Evolutionary conservation across 202 grass and related monocot genomes (phyloP).

Genomic region (Schoenoplectus tabernaemontani): DNA sequence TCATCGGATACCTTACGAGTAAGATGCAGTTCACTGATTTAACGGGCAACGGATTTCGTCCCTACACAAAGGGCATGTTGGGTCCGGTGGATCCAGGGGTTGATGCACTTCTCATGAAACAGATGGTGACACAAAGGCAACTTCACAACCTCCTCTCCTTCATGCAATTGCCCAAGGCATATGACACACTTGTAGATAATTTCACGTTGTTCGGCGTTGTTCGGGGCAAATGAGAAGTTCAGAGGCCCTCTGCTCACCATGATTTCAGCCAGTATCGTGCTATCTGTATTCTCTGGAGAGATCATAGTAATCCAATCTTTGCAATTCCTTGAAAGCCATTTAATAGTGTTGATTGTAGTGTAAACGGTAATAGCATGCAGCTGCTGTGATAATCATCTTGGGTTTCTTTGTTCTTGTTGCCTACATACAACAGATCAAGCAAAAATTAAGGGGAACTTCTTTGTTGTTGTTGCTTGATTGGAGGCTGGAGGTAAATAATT

Average conservation of each 20-base stretch:
- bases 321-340: not conserved
- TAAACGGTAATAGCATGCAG: not conserved
- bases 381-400: not conserved
- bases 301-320: not conserved
- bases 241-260: not conserved
- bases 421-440: not conserved
- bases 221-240: too few relatives aligned
- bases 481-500: not conserved
- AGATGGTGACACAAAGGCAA: slow-evolving; percentile 48
- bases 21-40: too few relatives aligned
- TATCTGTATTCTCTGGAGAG: not conserved
- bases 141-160: slow-evolving; percentile 42
- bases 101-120: slow-evolving; percentile 51
- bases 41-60: too few relatives aligned
- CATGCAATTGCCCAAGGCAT: slow-evolving; percentile 42
- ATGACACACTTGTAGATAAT: slow-evolving; percentile 25
- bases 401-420: not conserved
- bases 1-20: too few relatives aligned
- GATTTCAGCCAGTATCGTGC: not conserved
- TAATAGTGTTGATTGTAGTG: not conserved
- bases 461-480: not conserved
- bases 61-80: slow-evolving; percentile 43
- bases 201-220: too few relatives aligned
- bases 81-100: slow-evolving; percentile 32
- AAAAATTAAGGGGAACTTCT: not conserved